Percentiles rank a stretch among this genome's conserved stretches.
phyloP scores from a whole-genome alignment of 2,329 filamentous ascomycete species.

The Colletotrichum cereale region DNA sequence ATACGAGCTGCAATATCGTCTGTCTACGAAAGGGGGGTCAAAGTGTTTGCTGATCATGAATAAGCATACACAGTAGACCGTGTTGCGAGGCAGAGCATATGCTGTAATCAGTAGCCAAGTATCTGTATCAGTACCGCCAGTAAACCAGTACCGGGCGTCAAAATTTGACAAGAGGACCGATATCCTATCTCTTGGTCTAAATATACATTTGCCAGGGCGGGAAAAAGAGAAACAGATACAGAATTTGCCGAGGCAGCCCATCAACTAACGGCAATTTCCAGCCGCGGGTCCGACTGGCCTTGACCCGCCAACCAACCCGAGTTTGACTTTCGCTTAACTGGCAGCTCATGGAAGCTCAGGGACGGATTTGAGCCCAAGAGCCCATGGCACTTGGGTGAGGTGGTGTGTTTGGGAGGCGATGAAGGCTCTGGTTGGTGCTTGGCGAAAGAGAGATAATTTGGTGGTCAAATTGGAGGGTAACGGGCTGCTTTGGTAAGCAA shows the following conservation, averaged over 20 bases:
- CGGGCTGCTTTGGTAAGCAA: constrained; percentile 32
- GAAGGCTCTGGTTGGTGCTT: not conserved
- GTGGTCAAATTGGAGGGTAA: constrained; percentile 1
- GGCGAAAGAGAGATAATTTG: constrained; percentile 20
- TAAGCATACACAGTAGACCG: not conserved
- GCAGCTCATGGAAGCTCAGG: not conserved
- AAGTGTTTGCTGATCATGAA: not conserved
- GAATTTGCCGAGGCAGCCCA: not conserved
- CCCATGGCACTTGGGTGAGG: not conserved
- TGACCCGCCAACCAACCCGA: not conserved
- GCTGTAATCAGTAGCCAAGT: not conserved
- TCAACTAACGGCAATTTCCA: not conserved
- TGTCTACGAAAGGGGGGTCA: not conserved
- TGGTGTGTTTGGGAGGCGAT: not conserved
- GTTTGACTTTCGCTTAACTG: constrained; percentile 9
- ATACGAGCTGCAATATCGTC: not conserved
- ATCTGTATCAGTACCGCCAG: too few species aligned
- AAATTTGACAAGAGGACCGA: not conserved
- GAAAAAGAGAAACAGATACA: not conserved
- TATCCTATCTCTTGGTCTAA: too few species aligned
- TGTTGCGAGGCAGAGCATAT: not conserved
- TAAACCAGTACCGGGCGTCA: too few species aligned
- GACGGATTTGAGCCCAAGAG: not conserved
- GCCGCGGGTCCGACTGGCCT: not conserved
- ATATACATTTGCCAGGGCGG: not conserved